phyloP scores from a whole-genome alignment of 139 green algal genomes.

The Coccomyxa sp. region DNA sequence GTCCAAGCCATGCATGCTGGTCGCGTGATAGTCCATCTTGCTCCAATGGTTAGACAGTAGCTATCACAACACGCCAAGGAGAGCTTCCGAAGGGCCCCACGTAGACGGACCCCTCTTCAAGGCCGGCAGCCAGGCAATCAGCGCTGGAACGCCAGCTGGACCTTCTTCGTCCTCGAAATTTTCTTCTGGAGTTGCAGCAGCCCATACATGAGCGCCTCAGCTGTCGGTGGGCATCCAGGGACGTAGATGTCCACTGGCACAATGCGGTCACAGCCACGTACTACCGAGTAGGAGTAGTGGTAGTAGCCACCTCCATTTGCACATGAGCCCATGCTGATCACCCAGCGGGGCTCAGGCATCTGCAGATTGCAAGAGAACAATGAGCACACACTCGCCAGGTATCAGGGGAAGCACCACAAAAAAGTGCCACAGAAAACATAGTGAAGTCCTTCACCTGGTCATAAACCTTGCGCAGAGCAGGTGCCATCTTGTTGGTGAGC shows the following conservation, averaged over 20 bases:
- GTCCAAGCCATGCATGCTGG: too few species aligned
- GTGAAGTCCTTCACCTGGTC: slow-evolving; percentile 40
- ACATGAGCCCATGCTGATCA: slow-evolving; percentile 94
- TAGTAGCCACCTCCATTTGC: slow-evolving; percentile 98
- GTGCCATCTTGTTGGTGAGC: slow-evolving; percentile 98
- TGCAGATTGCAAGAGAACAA: slow-evolving; percentile 28
- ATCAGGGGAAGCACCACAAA: too few species aligned
- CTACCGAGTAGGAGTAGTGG: slow-evolving; percentile 95
- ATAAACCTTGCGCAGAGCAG: slow-evolving; percentile 93
- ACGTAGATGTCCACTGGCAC: slow-evolving; percentile 98
- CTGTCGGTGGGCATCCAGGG: slow-evolving; percentile 92
- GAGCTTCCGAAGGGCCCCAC: too few species aligned
- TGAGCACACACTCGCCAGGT: background rate
- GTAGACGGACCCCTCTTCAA: too few species aligned
- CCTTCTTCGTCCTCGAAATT: slow-evolving; percentile 51
- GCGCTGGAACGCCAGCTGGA: slow-evolving; percentile 37
- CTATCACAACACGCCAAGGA: too few species aligned
- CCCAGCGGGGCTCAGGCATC: slow-evolving; percentile 97
- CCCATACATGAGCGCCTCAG: slow-evolving; percentile 93
- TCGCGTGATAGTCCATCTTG: too few species aligned
- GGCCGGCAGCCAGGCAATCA: too few species aligned
- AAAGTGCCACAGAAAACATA: too few species aligned
- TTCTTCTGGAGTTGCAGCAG: slow-evolving; percentile 91
- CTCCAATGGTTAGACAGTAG: too few species aligned
- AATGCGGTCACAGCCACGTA: slow-evolving; percentile 92